phyloP scores from a whole-genome alignment of 2,329 filamentous ascomycete species.

The Juglanconis sp. region DNA sequence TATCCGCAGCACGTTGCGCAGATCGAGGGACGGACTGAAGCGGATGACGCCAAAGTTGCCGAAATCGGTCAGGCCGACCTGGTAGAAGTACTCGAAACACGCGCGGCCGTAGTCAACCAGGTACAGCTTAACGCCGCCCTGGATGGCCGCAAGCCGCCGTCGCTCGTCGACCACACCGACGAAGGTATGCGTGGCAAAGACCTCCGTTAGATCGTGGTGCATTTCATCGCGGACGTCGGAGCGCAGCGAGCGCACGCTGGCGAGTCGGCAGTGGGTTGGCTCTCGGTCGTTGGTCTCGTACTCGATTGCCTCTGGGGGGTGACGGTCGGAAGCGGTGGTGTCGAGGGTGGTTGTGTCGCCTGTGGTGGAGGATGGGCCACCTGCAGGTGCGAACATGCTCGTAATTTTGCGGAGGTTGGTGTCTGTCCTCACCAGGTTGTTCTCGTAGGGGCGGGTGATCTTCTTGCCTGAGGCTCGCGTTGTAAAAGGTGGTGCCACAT shows the following conservation, averaged over 20 bases:
- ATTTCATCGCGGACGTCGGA: constrained; percentile 75
- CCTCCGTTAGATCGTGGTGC: constrained; percentile 82
- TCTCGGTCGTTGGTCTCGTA: constrained; percentile 70
- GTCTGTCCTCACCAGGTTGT: constrained; percentile 88
- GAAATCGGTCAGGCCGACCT: constrained; percentile 91
- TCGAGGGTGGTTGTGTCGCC: constrained; percentile 26
- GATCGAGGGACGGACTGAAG: constrained; percentile 71
- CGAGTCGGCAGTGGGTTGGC: constrained; percentile 67
- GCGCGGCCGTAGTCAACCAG: constrained; percentile 89
- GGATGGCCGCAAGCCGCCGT: constrained; percentile 85
- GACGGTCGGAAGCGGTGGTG: constrained; percentile 1
- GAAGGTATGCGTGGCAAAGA: constrained; percentile 85
- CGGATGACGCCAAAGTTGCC: constrained; percentile 86
- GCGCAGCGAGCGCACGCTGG: constrained; percentile 82
- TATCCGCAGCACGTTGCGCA: constrained; percentile 68
- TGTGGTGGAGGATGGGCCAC: constrained; percentile 29
- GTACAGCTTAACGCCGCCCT: constrained; percentile 87
- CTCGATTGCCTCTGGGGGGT: constrained; percentile 50
- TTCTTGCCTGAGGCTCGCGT: constrained; percentile 25
- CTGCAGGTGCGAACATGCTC: constrained; percentile 75
- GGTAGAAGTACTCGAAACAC: constrained; percentile 90
- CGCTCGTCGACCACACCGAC: constrained; percentile 88
- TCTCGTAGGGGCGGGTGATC: constrained; percentile 65
- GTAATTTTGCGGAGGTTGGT: constrained; percentile 90
- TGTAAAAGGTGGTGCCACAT: constrained; percentile 22